A percentile compares a stretch with the other conserved stretches of the same genome.
These are phyloP conservation scores for Boechera divaricarpa DNA, from an alignment of 345 rosid genomes.

Conservation along the genomic window DNA sequence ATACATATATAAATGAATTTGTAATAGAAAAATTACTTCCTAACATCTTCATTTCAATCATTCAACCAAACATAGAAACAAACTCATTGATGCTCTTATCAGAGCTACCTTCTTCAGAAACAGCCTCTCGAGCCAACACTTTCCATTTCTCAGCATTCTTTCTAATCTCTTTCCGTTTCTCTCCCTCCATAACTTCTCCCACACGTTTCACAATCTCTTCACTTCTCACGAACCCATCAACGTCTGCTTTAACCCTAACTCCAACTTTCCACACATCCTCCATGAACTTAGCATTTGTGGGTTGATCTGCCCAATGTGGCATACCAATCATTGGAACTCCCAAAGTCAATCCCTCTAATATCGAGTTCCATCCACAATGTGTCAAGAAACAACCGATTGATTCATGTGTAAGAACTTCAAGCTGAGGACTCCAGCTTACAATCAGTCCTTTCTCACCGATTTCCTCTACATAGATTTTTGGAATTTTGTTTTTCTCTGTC, in stretches of 20 bases:
- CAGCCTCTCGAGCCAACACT: slow-evolving; percentile 55
- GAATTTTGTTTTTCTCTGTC: slow-evolving; percentile 53
- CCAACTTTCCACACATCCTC: slow-evolving; percentile 59
- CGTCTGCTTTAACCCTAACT: slow-evolving; percentile 45
- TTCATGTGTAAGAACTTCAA: slow-evolving; percentile 53
- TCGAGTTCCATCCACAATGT: slow-evolving; percentile 64
- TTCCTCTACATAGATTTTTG: slow-evolving; percentile 41
- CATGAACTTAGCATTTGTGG: slow-evolving; percentile 48
- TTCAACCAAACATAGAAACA: slow-evolving; percentile 36
- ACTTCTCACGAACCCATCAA: slow-evolving; percentile 43
- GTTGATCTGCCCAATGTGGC: slow-evolving; percentile 51
- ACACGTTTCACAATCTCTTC: slow-evolving; percentile 56
- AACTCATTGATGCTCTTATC: slow-evolving; percentile 53
- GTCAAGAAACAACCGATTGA: slow-evolving; percentile 58
- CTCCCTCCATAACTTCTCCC: slow-evolving; percentile 62
- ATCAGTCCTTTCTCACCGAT: slow-evolving; percentile 48
- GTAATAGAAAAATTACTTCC: background rate
- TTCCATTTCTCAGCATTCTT: slow-evolving; percentile 57
- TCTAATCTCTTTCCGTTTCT: slow-evolving; percentile 48
- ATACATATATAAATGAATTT: background rate
- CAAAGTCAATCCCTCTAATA: slow-evolving; percentile 35
- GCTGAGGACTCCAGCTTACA: slow-evolving; percentile 60
- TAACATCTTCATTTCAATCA: background rate
- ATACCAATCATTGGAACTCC: slow-evolving; percentile 53
- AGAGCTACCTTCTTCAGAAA: slow-evolving; percentile 62